Evolutionary conservation across 345 rosid genomes (phyloP), one percentile per base, ranked within the genome.

Genomic region (Moricandia moricandioides): DNA sequence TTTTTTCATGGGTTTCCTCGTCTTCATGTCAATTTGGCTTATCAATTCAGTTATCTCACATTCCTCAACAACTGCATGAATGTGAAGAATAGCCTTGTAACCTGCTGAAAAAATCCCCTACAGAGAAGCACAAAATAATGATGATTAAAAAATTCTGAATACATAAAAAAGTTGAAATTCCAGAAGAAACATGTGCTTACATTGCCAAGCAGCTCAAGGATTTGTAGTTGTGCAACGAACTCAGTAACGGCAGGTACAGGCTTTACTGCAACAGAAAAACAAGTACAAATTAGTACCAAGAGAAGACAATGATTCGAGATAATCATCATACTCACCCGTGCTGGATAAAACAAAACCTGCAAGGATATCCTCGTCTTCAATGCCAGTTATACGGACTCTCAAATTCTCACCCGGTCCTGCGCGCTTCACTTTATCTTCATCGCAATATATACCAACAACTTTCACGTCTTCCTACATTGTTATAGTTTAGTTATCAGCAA

Each of bases 31-130:
- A 37, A 89, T 90, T 79, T 92, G 93, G 73, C 90, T 86, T 37
- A 84, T 75, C 76, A 95, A 79, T 81, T 95, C 85, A 59, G 89
- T 85, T 76, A 92, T 89, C 84, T 95, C 98, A 68, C 98, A 90
- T 78, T 95, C 99, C 85, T 95, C 99, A 8, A 89, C 97, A 67
- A 89, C 86, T 16, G 97, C 68, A 81, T 95, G 99, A 79, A 95
- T 81, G 80, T 95, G 99, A 78, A 95, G 78, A 54, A 95, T 84
- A 77, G 98, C 99, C 78, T 90, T 95, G 78, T 92, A 95, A 68
- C 99, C 99, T 55, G 97, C 97, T 0, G 98, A 90, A 74, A 95
- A 95, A 73, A 95, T 95, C 47, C 96, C 98, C 99, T 95, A 78
- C 57, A 72, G 55, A 72, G 55, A 7, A 77, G 55, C 63, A 73